Evolutionary conservation across 352 stramenopile species (phyloP), one percentile per base, ranked within the genome.

Genomic region (Nothophytophthora sp.): DNA sequence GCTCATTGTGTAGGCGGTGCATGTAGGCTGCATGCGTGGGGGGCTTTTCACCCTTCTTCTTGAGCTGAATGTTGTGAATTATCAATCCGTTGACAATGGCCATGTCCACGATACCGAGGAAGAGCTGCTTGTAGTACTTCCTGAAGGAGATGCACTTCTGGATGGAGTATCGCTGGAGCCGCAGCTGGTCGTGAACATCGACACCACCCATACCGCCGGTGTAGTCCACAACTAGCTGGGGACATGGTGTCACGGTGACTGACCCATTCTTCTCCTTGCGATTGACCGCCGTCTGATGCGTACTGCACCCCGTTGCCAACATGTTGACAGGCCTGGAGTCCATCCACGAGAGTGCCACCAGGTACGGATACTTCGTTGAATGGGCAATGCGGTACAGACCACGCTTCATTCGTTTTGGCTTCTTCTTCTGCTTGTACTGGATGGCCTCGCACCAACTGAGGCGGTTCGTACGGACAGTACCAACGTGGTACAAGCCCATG

Each of bases 51-150:
- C 39, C 27, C 2, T 54, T 38, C 9, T 51, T 38, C 2, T 47
- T 20, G 22, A 57, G 50, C 16, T 40, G 20, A 4, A 61, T 11
- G 2, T 38, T 43, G 42, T 63, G 24, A 3, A 70, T 30, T 19
- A 70, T 54, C 45, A 42, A 66, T 9, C 37, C 25, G 32, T 70
- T 70, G 5, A 70, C 44, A 0, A 70, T 13, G 23, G 54, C 25
- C 60, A 61, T 70, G 20, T 65, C 53, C 9, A 64, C 33, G 29
- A 70, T 44, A 0, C 39, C 60, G 3, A 61, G 36, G 18, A 70
- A 60, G 1, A 61, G 1, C n/a, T 44, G 58, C 12, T 65, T 70
- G 60, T 59, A 55, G 49, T 70, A 70, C 35, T 55, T 57, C 8
- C 25, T 12, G 2, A 61, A 41, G 2, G 38, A 3, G 28, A 38